phyloP scores from a whole-genome alignment of 2,329 filamentous ascomycete genomes.

The Volutella citrinella region DNA sequence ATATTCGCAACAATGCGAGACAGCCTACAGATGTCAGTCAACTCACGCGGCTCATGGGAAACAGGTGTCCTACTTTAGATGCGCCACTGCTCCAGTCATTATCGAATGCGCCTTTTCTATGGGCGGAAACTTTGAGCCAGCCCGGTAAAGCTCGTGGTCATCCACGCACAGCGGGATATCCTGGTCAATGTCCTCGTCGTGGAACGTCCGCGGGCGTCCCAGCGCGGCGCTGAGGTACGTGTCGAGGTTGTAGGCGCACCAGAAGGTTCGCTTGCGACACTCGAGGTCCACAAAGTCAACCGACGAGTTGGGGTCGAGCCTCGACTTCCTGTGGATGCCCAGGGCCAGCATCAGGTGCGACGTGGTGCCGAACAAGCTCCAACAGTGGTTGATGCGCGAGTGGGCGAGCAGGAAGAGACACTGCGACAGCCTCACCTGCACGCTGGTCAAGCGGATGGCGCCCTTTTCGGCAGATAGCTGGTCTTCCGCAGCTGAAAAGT shows the following conservation, averaged over 20 bases:
- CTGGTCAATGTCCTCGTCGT: constrained; percentile 64
- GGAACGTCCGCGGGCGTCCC: constrained; percentile 58
- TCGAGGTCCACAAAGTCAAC: constrained; percentile 35
- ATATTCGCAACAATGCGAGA: not conserved
- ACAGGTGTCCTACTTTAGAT: constrained; percentile 27
- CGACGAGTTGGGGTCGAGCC: constrained; percentile 9
- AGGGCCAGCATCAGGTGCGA: constrained; percentile 36
- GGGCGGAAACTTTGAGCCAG: too few species aligned
- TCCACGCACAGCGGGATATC: constrained; percentile 53
- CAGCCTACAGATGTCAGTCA: not conserved
- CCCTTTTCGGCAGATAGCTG: constrained; percentile 33
- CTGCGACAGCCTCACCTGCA: constrained; percentile 37
- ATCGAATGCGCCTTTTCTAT: too few species aligned
- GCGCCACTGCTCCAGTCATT: constrained; percentile 31
- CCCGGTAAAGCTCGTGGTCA: constrained; percentile 53
- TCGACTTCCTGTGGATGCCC: constrained; percentile 36
- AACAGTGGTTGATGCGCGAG: constrained; percentile 43
- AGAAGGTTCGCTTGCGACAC: constrained; percentile 50
- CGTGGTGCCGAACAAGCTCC: constrained; percentile 41
- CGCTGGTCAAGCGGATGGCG: constrained; percentile 30
- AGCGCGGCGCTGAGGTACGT: constrained; percentile 62
- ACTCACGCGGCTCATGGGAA: too few species aligned
- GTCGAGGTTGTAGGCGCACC: constrained; percentile 63
- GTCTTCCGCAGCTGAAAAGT: constrained; percentile 30
- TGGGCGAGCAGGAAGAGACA: constrained; percentile 39